These are phyloP conservation scores for Blastobotrys capitulatus DNA, from an alignment of 1,139 yeast species.

Conservation along the genomic window DNA sequence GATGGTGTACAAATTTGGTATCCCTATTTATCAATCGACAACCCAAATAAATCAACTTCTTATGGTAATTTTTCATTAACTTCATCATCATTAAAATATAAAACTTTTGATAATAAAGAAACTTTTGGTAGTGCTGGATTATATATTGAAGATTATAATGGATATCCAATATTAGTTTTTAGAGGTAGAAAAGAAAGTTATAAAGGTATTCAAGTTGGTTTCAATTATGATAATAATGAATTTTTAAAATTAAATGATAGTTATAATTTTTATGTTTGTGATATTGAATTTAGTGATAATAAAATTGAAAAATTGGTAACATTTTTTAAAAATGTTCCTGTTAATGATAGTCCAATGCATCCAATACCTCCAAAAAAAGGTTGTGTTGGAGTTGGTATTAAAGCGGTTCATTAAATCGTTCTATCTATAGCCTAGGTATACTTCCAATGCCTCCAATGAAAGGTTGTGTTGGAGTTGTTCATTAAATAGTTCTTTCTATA, in stretches of 20 bases:
- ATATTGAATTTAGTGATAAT: neutral
- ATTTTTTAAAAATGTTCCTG: neutral
- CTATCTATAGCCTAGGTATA: too few species aligned
- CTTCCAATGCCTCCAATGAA: neutral
- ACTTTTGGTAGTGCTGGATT: neutral
- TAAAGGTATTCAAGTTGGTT: neutral
- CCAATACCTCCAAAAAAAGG: neutral
- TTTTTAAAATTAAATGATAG: neutral
- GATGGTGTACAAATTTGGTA: neutral
- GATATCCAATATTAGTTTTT: neutral
- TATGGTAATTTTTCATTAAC: neutral
- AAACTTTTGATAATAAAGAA: neutral
- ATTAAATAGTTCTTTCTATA: too few species aligned
- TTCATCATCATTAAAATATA: neutral
- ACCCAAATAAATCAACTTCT: neutral
- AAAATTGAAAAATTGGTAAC: neutral
- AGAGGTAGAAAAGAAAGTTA: neutral
- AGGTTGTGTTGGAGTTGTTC: neutral
- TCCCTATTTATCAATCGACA: neutral
- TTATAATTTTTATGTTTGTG: neutral
- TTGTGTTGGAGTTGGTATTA: neutral
- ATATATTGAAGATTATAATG: neutral
- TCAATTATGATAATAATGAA: neutral
- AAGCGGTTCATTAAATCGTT: too few species aligned
- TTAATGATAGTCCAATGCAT: neutral